Conservation (phyloP, 208 protist species). For the Acanthamoeba lenticulata region DNA sequence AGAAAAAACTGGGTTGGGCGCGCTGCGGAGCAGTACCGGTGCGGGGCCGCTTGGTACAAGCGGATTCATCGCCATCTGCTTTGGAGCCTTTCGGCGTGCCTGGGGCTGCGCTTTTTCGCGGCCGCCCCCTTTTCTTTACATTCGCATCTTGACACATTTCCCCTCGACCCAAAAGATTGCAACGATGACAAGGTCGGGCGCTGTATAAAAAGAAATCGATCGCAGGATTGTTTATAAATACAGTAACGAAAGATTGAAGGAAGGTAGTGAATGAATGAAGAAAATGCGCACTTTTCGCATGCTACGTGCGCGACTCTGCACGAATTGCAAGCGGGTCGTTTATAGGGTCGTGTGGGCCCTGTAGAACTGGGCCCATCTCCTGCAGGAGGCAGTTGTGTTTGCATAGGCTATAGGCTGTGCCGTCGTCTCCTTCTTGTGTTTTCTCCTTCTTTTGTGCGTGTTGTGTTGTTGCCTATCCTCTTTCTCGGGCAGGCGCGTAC, state of each 20-base stretch:
- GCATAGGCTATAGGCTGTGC: background rate
- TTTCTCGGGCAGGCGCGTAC: no score
- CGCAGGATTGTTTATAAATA: background rate
- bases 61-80: background rate
- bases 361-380: background rate
- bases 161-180: background rate
- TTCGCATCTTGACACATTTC: constrained; percentile 18
- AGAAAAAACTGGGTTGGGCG: no score
- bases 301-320: background rate
- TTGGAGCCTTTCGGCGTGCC: constrained; percentile 8
- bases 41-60: background rate
- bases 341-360: background rate
- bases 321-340: constrained; percentile 21
- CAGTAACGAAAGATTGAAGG: background rate
- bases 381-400: background rate
- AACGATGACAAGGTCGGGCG: background rate
- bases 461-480: no score
- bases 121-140: constrained; percentile 17
- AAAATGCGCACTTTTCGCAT: constrained; percentile 13
- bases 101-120: background rate
- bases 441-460: background rate
- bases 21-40: background rate
- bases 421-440: background rate
- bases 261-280: background rate
- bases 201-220: background rate